These are phyloP conservation scores for Pichia sp. DNA, from an alignment of 1,139 yeast genomes.

Conservation along the genomic window DNA sequence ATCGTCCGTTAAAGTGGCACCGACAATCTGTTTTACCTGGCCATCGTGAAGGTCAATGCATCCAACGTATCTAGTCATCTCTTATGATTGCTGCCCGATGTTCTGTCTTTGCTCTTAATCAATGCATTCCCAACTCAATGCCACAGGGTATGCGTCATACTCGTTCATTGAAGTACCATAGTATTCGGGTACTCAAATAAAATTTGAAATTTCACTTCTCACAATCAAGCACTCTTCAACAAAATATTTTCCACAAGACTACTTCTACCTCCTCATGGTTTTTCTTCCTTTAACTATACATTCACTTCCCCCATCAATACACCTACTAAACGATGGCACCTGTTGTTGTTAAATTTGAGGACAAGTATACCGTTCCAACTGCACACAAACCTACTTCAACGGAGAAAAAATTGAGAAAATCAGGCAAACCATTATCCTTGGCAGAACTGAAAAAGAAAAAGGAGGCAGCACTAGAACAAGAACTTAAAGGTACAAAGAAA, in stretches of 20 bases:
- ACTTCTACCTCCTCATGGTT: no score
- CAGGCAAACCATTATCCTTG: constrained; percentile 35
- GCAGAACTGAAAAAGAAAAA: constrained; percentile 24
- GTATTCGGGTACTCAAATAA: no score
- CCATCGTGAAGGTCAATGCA: constrained; percentile 95
- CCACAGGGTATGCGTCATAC: no score
- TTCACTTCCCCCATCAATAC: not conserved
- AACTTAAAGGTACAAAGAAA: constrained; percentile 27
- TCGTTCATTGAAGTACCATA: no score
- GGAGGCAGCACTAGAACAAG: constrained; percentile 18
- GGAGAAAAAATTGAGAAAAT: constrained; percentile 37
- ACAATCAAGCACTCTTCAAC: no score
- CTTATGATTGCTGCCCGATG: not conserved
- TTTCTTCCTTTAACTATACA: not conserved
- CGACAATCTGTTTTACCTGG: constrained; percentile 93
- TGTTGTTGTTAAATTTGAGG: constrained; percentile 39
- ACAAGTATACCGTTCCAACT: constrained; percentile 24
- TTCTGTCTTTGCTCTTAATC: not conserved
- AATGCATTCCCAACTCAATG: not conserved
- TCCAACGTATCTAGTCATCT: constrained; percentile 85
- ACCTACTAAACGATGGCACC: constrained; percentile 29
- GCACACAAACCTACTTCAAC: constrained; percentile 32
- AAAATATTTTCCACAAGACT: no score
- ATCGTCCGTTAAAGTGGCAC: constrained; percentile 70
- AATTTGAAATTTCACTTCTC: no score